Base-by-base conservation (phyloP, 2,329 filamentous ascomycete species). In the Neopestalotiopsis clavispora region DNA sequence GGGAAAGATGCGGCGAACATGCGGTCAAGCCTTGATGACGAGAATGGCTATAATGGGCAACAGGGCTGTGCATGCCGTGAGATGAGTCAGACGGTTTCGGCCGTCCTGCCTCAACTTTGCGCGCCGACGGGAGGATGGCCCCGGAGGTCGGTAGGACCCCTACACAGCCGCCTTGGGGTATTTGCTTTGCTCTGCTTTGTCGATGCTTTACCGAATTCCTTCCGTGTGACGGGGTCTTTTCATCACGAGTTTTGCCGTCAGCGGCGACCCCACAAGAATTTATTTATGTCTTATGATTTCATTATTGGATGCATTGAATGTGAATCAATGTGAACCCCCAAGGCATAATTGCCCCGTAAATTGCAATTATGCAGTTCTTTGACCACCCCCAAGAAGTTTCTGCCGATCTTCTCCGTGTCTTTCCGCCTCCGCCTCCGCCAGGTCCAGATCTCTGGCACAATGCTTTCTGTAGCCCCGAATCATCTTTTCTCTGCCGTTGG, bases 51-150 rank as follows among this genome's bases (percentile, higher is more conserved):
- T 42, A 62, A 38, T 38, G 30, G 32, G 59, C 17, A 34, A 17
- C 34, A 7, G 20, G 59, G 59, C 59, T 62, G 59, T 62, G 59
- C 34, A 34, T 17, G 32, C 30, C 32, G 59, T 62, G 20, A n/a
- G 59, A 62, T 62, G 59, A 62, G 59, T 62, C 59, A 62, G 59
- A 62, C 34, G 59, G 59, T 40, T 62, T 62, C 59, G 34, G 59
- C 59, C 32, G 59, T 62, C 13, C 13, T 59, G 6, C 57, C 57
- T 52, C 45, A n/a, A 17, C 30, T 59, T 30, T 12, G 57, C 23
- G 23, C 30, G 57, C 57, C 13, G 57, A 30, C 57, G 28, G 57
- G 10, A 32, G 12, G 57, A 28, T 32, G n/a, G 1, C 13, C 23
- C 30, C 30, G 57, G 57, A 14, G 14, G 17, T 59, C 57, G 57